phyloP scores from a whole-genome alignment of 106 monocot species.

The Dendrobium catenatum region DNA sequence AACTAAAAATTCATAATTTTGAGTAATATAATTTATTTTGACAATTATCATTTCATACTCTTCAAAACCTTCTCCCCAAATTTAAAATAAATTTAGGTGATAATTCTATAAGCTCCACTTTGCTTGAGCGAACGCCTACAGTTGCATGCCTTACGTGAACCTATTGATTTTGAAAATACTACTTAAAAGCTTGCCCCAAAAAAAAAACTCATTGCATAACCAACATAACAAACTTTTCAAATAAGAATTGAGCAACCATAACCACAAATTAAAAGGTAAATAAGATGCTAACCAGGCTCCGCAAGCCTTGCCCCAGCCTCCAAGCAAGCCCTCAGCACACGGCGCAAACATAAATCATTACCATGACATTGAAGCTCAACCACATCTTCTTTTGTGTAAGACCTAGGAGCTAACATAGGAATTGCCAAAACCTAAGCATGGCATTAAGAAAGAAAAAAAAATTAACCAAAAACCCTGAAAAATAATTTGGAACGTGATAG shows the following conservation, averaged over 20 bases:
- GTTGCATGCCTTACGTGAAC: neutral
- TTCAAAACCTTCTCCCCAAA: neutral
- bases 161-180: neutral
- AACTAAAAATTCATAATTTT: neutral
- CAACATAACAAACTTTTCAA: neutral
- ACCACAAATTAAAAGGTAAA: neutral
- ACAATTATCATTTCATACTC: neutral
- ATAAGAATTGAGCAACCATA: neutral
- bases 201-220: neutral
- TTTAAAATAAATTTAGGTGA: neutral
- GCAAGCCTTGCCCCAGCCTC: constrained; percentile 97
- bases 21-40: neutral
- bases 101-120: neutral
- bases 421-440: constrained; percentile 61
- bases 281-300: constrained; percentile 66
- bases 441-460: neutral
- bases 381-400: constrained; percentile 94
- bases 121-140: neutral
- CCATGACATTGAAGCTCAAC: constrained; percentile 99
- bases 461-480: neutral
- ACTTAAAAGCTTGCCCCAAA: neutral
- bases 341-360: constrained; percentile 76
- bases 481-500: neutral
- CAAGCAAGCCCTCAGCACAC: constrained; percentile 90
- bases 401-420: constrained; percentile 94